phyloP scores from a whole-genome alignment of 768 basidiomycete species.

The Mycena kentingensis region DNA sequence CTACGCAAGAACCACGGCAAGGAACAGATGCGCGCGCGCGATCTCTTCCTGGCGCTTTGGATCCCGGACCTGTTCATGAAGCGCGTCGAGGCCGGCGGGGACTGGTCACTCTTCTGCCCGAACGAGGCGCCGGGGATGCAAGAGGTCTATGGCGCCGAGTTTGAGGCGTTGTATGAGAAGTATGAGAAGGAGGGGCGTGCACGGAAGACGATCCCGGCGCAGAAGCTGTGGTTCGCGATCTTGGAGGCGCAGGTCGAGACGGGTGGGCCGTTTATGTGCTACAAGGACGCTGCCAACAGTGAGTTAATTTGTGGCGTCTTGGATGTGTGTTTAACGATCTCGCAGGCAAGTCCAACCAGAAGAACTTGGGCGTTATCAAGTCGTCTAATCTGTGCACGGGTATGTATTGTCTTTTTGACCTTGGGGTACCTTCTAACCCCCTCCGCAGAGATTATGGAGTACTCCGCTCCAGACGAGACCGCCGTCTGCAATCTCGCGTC shows the following conservation, averaged over 20 bases:
- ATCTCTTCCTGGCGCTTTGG: constrained; percentile 98
- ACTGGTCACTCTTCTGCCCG: constrained; percentile 98
- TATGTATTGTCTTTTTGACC: too few species aligned
- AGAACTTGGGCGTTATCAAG: constrained; percentile 98
- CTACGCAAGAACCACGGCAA: constrained; percentile 99
- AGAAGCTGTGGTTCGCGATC: constrained; percentile 98
- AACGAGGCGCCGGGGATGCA: constrained; percentile 90
- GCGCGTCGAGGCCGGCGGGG: constrained; percentile 83
- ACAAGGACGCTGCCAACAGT: constrained; percentile 97
- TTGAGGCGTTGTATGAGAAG: constrained; percentile 79
- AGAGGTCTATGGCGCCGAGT: constrained; percentile 89
- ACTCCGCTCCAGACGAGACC: constrained; percentile 94
- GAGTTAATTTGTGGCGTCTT: constrained; percentile 36
- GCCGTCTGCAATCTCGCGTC: constrained; percentile 99
- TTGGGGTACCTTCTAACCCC: too few species aligned
- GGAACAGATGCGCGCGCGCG: constrained; percentile 94
- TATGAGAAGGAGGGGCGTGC: constrained; percentile 92
- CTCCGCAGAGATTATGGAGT: constrained; percentile 99
- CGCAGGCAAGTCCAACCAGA: constrained; percentile 94
- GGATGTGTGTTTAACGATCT: background rate
- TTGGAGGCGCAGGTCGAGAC: constrained; percentile 98
- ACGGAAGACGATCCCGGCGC: constrained; percentile 83
- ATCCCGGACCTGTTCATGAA: constrained; percentile 99
- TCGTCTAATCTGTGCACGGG: constrained; percentile 98
- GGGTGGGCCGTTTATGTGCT: constrained; percentile 98